phyloP scores from a whole-genome alignment of 352 stramenopile genomes.

The Phytophthora pinifolia region DNA sequence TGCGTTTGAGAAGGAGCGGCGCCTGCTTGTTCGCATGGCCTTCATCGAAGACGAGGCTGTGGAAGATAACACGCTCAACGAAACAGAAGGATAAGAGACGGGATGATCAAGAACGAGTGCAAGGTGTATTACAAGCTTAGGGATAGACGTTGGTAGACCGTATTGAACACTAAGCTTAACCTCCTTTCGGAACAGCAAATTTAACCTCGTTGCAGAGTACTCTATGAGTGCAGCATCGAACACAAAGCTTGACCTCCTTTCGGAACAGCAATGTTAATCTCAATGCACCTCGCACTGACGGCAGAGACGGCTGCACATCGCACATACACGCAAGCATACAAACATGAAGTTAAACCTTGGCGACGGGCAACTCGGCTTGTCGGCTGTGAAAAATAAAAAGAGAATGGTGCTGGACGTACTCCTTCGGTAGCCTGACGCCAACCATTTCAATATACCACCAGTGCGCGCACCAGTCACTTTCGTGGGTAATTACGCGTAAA shows the following conservation, averaged over 20 bases:
- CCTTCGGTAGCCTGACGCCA: neutral
- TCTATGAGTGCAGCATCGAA: slow-evolving; percentile 7
- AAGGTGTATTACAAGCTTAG: slow-evolving; percentile 10
- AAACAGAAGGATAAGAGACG: slow-evolving; percentile 9
- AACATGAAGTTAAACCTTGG: neutral
- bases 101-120: neutral
- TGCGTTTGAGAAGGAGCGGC: slow-evolving; percentile 16
- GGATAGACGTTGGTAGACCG: neutral
- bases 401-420: neutral
- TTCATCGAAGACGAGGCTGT: slow-evolving; percentile 28
- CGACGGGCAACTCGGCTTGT: neutral
- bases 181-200: slow-evolving; percentile 7
- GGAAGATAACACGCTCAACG: slow-evolving; percentile 20
- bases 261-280: slow-evolving; percentile 30
- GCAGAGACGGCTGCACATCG: slow-evolving; percentile 3
- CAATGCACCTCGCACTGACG: slow-evolving; percentile 6
- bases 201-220: slow-evolving; percentile 16
- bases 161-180: slow-evolving; percentile 20
- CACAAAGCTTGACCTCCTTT: slow-evolving; percentile 28
- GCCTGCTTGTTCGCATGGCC: slow-evolving; percentile 16
- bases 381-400: neutral
- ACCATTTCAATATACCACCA: neutral
- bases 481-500: slow-evolving; percentile 10
- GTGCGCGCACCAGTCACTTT: too few species aligned
- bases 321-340: slow-evolving; percentile 8